Base-by-base conservation (phyloP, 1,284 basidiomycete genomes). In the Sanghuangporus sanghuang region DNA sequence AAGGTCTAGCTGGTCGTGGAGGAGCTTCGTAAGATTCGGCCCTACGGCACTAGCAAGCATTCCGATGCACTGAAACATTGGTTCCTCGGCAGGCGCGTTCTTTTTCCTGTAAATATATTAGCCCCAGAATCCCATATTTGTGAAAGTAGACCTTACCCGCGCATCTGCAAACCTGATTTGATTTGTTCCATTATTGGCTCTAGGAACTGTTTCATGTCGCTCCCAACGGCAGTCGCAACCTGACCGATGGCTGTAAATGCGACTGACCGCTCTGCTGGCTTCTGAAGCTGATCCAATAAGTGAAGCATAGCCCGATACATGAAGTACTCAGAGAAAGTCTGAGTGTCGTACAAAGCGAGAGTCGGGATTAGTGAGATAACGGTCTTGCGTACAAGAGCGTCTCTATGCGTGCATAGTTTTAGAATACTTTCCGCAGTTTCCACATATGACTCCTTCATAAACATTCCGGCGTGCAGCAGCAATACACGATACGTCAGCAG, bases 61-160 rank as follows among this genome's bases (percentile, higher is more conserved):
- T 40, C 95, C 95, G 57, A 99, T 86, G 75, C 97, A 99, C 79
- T 98, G 93, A 73, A 99, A 99, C 68, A 99, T 96, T 0, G 96
- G 93, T 67, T 94, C 94, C 76, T 98, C 96, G 14, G 92, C 89
- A 4, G 93, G 92, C 2, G 93, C 92, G 71, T 94, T 95, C 81
- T 96, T 98, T 74, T 91, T 94, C 53, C 94, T 94, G 71, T 46
- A 14, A 5, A 35, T 44, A 49, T 56, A 65, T 62, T 65, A 71
- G 59, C 4, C 16, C 7, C 61, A 67, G 32, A 64, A 52, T 21
- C 54, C 55, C n/a, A 66, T 63, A 64, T n/a, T 46, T 21, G 50
- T 36, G 44, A 7, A 61, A 27, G 36, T 9, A 27, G 7, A 36
- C 76, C 85, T 67, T 70, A 94, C 92, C 94, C 95, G 74, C 92